A percentile compares a stretch with the other conserved stretches of the same genome.
Evolutionary conservation across 108 stramenopile species (phyloP).

Genomic region (Chaetoceros tenuissimus): DNA sequence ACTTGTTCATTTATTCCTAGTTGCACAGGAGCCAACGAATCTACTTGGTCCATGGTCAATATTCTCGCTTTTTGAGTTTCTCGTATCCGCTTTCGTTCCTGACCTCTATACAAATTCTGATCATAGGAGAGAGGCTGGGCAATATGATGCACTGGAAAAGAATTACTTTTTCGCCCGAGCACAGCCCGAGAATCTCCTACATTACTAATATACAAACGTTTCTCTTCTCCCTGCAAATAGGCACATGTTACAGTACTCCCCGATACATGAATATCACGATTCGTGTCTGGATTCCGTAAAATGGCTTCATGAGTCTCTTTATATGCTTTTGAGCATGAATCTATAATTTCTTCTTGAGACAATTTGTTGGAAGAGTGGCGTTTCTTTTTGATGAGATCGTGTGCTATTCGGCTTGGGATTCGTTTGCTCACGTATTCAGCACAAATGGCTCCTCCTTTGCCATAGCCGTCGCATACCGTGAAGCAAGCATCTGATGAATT

Average conservation of each 20-base stretch:
- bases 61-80: conserved; percentile 53
- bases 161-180: conserved; percentile 22
- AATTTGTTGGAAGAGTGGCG: too few species aligned
- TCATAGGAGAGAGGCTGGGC: conserved; percentile 75
- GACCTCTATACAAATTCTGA: conserved; percentile 82
- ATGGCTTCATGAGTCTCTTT: too few species aligned
- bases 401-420: too few species aligned
- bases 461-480: conserved; percentile 81
- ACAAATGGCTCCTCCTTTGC: conserved; percentile 45
- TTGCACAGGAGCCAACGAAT: conserved; percentile 53
- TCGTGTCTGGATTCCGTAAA: background rate
- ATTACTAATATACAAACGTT: conserved; percentile 63
- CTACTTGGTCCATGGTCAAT: conserved; percentile 69
- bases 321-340: too few species aligned
- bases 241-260: conserved; percentile 85
- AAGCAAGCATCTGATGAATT: conserved; percentile 38
- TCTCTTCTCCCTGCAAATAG: conserved; percentile 47
- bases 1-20: background rate
- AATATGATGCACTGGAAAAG: too few species aligned
- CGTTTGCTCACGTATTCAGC: conserved; percentile 37
- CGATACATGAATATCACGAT: background rate
- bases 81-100: conserved; percentile 71
- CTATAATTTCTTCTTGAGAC: too few species aligned
- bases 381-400: too few species aligned
- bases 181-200: conserved; percentile 89